phyloP scores from a whole-genome alignment of 495 filamentous ascomycete species.

The Lineolata rhizophorae region DNA sequence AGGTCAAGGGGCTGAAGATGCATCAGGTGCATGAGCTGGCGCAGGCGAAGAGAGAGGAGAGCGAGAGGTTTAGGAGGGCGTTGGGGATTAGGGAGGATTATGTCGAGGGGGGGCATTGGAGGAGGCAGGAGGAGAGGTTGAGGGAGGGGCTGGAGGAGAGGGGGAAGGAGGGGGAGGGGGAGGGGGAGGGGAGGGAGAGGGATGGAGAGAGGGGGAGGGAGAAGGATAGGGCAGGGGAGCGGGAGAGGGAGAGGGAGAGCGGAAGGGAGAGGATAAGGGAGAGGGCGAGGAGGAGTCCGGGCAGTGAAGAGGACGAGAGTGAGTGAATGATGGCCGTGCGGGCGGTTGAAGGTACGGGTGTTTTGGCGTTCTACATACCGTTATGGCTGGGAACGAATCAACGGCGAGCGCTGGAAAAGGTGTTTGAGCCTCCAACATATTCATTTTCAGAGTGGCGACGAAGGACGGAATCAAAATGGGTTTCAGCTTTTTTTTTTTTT shows the following conservation, averaged over 20 bases:
- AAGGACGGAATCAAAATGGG: no score
- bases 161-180: constrained; percentile 18
- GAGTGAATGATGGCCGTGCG: no score
- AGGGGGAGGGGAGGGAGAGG: constrained; percentile 8
- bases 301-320: no score
- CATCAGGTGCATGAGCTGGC: constrained; percentile 95
- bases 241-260: constrained; percentile 1
- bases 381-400: no score
- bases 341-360: no score
- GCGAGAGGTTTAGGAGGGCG: constrained; percentile 67
- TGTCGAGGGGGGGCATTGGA: constrained; percentile 64
- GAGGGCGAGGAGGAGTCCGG: neutral
- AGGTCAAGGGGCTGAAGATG: constrained; percentile 63
- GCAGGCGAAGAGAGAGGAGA: constrained; percentile 90
- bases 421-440: no score
- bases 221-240: neutral
- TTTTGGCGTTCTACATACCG: no score
- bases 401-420: no score
- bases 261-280: neutral
- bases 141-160: constrained; percentile 30
- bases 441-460: no score
- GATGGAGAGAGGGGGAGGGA: constrained; percentile 3
- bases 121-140: constrained; percentile 46
- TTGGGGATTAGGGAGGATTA: constrained; percentile 76
- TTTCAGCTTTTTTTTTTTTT: no score